These are phyloP conservation scores for Trichoderma asperelloides DNA, from an alignment of 495 filamentous ascomycete species.

Conservation along the genomic window DNA sequence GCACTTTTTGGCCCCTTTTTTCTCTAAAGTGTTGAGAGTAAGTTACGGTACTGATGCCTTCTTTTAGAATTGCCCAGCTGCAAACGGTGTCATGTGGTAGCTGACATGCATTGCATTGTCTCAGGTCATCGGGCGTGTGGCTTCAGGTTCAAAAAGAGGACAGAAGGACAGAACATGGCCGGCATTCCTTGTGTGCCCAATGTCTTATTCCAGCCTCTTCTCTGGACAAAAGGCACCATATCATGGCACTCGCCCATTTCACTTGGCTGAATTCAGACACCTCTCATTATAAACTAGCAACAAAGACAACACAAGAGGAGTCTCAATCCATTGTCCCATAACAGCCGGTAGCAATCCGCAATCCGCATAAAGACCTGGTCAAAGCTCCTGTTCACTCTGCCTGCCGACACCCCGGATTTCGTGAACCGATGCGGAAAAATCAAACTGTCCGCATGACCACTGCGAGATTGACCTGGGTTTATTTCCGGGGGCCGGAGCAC, in stretches of 20 bases:
- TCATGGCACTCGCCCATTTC: background rate
- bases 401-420: slow-evolving; percentile 1
- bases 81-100: background rate
- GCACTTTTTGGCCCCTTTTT: background rate
- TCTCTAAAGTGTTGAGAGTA: background rate
- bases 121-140: background rate
- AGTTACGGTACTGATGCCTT: background rate
- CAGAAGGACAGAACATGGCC: background rate
- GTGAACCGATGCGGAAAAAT: slow-evolving; percentile 1
- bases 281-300: background rate
- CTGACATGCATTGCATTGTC: background rate
- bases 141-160: background rate
- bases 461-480: slow-evolving; percentile 2
- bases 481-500: background rate
- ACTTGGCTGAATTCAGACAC: background rate
- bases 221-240: no score
- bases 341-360: no score
- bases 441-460: slow-evolving; percentile 2
- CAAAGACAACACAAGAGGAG: background rate
- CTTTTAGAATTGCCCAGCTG: background rate
- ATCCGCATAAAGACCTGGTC: background rate
- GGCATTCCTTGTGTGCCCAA: background rate
- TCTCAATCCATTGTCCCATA: background rate
- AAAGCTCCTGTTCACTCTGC: background rate
- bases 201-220: background rate